phyloP scores from a whole-genome alignment of 768 basidiomycete genomes.

The Tremella fuciformis region DNA sequence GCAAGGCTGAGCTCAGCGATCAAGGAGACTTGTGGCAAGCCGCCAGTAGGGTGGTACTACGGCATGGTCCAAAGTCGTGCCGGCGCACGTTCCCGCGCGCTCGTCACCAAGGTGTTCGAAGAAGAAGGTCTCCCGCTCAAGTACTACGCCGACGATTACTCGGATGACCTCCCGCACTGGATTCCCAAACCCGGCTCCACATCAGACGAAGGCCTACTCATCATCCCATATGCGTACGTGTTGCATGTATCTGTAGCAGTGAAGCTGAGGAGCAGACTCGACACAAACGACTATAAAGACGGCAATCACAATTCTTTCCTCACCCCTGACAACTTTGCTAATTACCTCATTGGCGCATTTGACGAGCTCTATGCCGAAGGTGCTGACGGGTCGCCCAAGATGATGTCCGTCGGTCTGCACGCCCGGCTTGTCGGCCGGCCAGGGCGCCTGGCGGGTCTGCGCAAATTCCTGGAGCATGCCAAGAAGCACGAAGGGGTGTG shows the following conservation, averaged over 20 bases:
- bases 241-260: too few species aligned
- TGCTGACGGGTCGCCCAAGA: conserved; percentile 28
- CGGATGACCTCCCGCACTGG: not conserved
- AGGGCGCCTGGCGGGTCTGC: conserved; percentile 33
- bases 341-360: conserved; percentile 35
- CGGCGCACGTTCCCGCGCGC: conserved; percentile 28
- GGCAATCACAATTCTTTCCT: conserved; percentile 32
- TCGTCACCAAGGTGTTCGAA: conserved; percentile 37
- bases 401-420: conserved; percentile 43
- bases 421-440: conserved; percentile 37
- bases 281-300: conserved; percentile 45
- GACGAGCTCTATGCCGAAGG: conserved; percentile 41
- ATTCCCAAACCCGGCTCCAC: not conserved
- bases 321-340: conserved; percentile 30
- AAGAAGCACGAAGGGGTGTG: conserved; percentile 34
- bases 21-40: conserved; percentile 14
- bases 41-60: conserved; percentile 39
- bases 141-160: not conserved
- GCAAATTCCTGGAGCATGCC: conserved; percentile 38
- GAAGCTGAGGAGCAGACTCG: conserved; percentile 18
- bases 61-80: conserved; percentile 36
- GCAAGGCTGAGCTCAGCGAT: conserved; percentile 16
- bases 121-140: conserved; percentile 19
- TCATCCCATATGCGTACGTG: conserved; percentile 28
- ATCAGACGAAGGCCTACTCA: not conserved